A percentile compares a stretch with the other conserved stretches of the same genome.
These are phyloP conservation scores for Coprinopsis cinerea DNA, from an alignment of 768 basidiomycete genomes.

Conservation along the genomic window DNA sequence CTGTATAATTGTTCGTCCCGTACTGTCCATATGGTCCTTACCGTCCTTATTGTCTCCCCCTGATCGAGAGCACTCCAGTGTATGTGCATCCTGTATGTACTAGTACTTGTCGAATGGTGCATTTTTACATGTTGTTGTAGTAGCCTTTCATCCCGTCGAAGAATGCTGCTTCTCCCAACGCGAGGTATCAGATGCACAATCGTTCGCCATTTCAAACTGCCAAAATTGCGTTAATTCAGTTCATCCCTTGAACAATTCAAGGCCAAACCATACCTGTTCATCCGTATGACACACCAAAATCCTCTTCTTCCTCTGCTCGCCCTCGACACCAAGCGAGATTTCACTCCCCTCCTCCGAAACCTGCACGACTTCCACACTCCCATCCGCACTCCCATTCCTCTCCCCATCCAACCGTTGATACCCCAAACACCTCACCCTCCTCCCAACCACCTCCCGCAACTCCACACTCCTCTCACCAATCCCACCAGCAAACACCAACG, in stretches of 20 bases:
- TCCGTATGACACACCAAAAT: conserved; percentile 63
- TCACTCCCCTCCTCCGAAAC: conserved; percentile 24
- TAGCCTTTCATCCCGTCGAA: background rate
- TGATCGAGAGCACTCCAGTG: too few species aligned
- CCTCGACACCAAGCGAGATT: too few species aligned
- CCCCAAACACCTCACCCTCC: conserved; percentile 55
- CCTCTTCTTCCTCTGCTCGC: conserved; percentile 25
- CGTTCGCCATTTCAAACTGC: conserved; percentile 37
- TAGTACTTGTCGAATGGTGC: too few species aligned
- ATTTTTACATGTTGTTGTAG: too few species aligned
- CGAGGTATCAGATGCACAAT: conserved; percentile 26
- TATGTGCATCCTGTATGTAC: too few species aligned
- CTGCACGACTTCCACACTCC: conserved; percentile 33
- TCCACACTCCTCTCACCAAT: conserved; percentile 74
- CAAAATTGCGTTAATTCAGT: background rate
- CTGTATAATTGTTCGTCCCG: too few species aligned
- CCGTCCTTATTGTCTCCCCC: too few species aligned
- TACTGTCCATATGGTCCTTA: too few species aligned
- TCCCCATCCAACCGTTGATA: conserved; percentile 42
- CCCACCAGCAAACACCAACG: conserved; percentile 81
- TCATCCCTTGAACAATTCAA: background rate
- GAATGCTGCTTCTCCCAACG: background rate
- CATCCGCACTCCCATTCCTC: conserved; percentile 39
- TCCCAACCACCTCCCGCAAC: conserved; percentile 53
- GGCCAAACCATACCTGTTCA: conserved; percentile 41